Percentiles rank a stretch among this genome's conserved stretches.
These are phyloP conservation scores for Delonix regia DNA, from an alignment of 306 rosid species.

Conservation along the genomic window DNA sequence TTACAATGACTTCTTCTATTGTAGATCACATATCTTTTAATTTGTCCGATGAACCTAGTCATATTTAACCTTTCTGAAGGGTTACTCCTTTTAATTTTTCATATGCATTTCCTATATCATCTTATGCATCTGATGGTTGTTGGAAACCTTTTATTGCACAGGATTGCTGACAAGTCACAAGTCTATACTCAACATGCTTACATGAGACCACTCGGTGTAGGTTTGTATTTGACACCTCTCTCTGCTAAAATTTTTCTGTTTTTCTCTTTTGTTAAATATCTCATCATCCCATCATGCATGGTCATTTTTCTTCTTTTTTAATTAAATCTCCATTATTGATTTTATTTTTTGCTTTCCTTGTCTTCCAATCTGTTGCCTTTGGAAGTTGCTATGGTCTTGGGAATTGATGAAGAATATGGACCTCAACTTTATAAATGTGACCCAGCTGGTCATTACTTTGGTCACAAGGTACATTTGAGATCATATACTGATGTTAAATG, in stretches of 20 bases:
- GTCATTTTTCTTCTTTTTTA: not conserved
- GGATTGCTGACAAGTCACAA: constrained; percentile 84
- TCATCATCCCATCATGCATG: not conserved
- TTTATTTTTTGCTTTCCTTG: not conserved
- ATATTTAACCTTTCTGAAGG: not conserved
- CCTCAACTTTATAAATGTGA: constrained; percentile 73
- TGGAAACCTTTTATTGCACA: constrained; percentile 37
- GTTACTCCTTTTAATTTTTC: not conserved
- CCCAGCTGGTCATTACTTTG: constrained; percentile 83
- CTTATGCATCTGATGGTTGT: not conserved
- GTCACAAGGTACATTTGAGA: constrained; percentile 62
- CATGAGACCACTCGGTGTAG: constrained; percentile 86
- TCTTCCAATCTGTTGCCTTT: constrained; percentile 16
- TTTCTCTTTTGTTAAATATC: not conserved
- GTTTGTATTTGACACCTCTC: constrained; percentile 41
- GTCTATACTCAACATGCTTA: constrained; percentile 79
- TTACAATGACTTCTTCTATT: not conserved
- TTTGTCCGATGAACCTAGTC: not conserved
- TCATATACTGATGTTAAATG: not conserved
- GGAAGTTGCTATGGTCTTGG: constrained; percentile 76
- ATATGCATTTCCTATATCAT: not conserved
- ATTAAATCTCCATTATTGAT: constrained; percentile 3
- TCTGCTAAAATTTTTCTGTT: not conserved
- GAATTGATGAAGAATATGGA: constrained; percentile 73
- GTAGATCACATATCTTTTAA: not conserved